A percentile compares a stretch with the other conserved stretches of the same genome.
Conservation (phyloP, 352 stramenopile species). For the Aphanomyces cochlioides region DNA sequence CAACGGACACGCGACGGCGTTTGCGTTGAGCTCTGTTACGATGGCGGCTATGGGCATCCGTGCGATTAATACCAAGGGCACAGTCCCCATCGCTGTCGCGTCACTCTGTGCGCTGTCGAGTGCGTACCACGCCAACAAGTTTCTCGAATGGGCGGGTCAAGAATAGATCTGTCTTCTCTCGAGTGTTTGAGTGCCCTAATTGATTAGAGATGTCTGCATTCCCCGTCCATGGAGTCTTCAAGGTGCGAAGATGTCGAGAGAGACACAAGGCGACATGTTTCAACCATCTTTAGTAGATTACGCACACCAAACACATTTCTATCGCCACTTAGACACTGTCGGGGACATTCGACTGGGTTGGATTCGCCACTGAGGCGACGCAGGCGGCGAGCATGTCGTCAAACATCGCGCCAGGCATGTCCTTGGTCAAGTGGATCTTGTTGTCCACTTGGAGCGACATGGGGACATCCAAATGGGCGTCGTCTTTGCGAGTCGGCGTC, state of each 20-base stretch:
- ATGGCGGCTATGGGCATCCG: slow-evolving; percentile 83
- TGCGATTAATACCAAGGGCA: slow-evolving; percentile 66
- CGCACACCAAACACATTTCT: background rate
- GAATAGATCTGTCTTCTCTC: slow-evolving; percentile 41
- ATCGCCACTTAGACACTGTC: slow-evolving; percentile 27
- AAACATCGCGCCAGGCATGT: slow-evolving; percentile 86
- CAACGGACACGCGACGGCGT: slow-evolving; percentile 70
- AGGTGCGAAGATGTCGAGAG: too few relatives aligned
- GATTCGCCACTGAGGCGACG: slow-evolving; percentile 67
- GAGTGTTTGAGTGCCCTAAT: background rate
- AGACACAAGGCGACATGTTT: too few relatives aligned
- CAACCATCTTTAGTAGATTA: background rate
- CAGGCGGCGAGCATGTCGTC: slow-evolving; percentile 85
- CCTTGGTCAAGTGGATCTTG: slow-evolving; percentile 77
- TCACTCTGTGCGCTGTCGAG: slow-evolving; percentile 69
- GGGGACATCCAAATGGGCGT: slow-evolving; percentile 21
- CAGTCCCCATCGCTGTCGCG: slow-evolving; percentile 67
- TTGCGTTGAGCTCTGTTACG: slow-evolving; percentile 79
- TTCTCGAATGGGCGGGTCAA: slow-evolving; percentile 80
- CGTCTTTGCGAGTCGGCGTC: slow-evolving; percentile 35
- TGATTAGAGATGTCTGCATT: background rate
- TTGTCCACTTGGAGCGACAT: slow-evolving; percentile 47
- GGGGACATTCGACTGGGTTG: slow-evolving; percentile 14
- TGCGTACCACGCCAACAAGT: slow-evolving; percentile 78
- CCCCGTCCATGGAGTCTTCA: too few relatives aligned